A percentile compares a stretch with the other conserved stretches of the same genome.
Conservation (phyloP, 805 yeast genomes). For the Yarrowia porcina region DNA sequence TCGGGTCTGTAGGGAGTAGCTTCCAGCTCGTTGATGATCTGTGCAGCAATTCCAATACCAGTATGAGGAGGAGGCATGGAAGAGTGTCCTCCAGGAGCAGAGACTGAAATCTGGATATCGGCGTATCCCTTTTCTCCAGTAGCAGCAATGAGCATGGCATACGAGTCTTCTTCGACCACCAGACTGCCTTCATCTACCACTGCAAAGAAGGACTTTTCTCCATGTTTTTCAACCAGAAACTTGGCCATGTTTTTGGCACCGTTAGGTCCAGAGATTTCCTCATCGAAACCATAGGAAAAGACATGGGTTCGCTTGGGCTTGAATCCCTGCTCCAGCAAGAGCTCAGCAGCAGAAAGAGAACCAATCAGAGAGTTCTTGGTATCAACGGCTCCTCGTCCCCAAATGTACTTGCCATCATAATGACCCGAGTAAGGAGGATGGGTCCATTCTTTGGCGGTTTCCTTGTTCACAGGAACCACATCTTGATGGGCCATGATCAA, state of each 20-base stretch:
- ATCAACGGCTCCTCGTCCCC: slow-evolving; percentile 79
- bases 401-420: slow-evolving; percentile 62
- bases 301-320: slow-evolving; percentile 61
- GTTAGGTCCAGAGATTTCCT: slow-evolving; percentile 61
- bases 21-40: slow-evolving; percentile 49
- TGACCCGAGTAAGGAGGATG: slow-evolving; percentile 66
- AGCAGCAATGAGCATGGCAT: slow-evolving; percentile 40
- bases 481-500: slow-evolving; percentile 76
- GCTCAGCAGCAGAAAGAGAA: slow-evolving; percentile 61
- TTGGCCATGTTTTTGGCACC: slow-evolving; percentile 58
- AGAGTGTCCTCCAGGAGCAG: slow-evolving; percentile 69
- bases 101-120: slow-evolving; percentile 46
- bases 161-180: slow-evolving; percentile 34
- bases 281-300: slow-evolving; percentile 74
- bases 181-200: slow-evolving; percentile 72
- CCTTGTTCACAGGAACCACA: slow-evolving; percentile 70
- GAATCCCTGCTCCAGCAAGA: slow-evolving; percentile 50
- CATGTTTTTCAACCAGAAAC: slow-evolving; percentile 52
- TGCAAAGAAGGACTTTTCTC: slow-evolving; percentile 56
- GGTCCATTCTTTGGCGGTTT: slow-evolving; percentile 56
- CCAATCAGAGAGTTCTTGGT: slow-evolving; percentile 68
- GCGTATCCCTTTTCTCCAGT: slow-evolving; percentile 58
- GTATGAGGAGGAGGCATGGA: slow-evolving; percentile 75
- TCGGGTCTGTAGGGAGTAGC: slow-evolving; percentile 49
- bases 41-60: slow-evolving; percentile 60